Conservation (phyloP, 2,329 filamentous ascomycete genomes). For the Colletotrichum endophyticum region DNA sequence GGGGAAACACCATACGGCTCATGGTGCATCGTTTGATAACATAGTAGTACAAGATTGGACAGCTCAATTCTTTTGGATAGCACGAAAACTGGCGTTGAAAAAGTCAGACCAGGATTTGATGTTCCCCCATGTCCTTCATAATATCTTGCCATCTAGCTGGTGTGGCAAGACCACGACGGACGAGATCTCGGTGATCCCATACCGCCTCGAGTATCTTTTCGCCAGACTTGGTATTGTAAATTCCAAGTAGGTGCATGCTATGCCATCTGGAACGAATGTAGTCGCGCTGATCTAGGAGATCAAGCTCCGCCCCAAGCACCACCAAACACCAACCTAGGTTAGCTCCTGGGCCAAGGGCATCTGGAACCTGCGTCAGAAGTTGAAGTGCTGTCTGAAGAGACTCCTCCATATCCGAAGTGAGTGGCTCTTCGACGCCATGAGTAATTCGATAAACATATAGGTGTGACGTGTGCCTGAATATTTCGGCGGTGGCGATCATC, state of each 20-base stretch:
- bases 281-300: not conserved
- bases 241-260: not conserved
- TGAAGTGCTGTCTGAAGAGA: not conserved
- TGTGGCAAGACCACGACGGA: not conserved
- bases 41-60: not conserved
- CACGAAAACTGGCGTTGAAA: not conserved
- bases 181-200: not conserved
- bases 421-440: not conserved
- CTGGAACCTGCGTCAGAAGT: not conserved
- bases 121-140: conserved; percentile 5
- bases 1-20: not conserved
- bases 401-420: not conserved
- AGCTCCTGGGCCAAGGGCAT: not conserved
- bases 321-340: conserved; percentile 11
- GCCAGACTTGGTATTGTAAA: not conserved
- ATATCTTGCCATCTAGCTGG: conserved; percentile 7
- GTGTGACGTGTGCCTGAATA: conserved; percentile 11
- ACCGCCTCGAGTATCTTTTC: conserved; percentile 3
- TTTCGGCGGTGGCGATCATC: conserved; percentile 2
- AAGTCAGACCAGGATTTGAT: not conserved
- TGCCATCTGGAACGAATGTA: not conserved
- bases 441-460: conserved; percentile 5
- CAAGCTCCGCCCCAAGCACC: conserved; percentile 2
- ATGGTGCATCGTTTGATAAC: not conserved
- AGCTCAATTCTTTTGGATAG: not conserved